These are phyloP conservation scores for Anisodus tanguticus DNA, from an alignment of 257 asterid genomes.

Conservation along the genomic window DNA sequence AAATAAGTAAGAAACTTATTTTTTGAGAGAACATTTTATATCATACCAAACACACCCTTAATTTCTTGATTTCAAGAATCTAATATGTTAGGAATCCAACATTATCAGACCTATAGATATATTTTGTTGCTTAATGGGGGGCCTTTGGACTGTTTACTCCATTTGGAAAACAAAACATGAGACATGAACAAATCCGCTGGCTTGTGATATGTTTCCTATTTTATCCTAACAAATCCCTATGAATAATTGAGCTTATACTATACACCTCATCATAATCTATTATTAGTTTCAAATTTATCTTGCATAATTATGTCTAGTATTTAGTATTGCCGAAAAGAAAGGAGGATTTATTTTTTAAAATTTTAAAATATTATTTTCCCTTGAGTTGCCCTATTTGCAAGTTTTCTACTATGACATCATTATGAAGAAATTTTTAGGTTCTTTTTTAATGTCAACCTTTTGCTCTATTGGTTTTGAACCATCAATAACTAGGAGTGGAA, in stretches of 20 bases:
- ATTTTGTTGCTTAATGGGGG: conserved; percentile 44
- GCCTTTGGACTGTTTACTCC: conserved; percentile 42
- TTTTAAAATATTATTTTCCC: neutral
- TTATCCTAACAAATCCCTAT: too few species aligned
- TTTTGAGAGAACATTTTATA: too few species aligned
- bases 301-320: neutral
- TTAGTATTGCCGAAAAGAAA: neutral
- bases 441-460: conserved; percentile 31
- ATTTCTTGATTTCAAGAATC: conserved; percentile 36
- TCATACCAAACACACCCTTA: neutral
- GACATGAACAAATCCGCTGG: conserved; percentile 27
- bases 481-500: conserved; percentile 45
- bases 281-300: neutral
- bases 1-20: too few species aligned
- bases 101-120: conserved; percentile 34
- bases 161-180: conserved; percentile 40
- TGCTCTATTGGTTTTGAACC: conserved; percentile 43
- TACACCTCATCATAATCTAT: neutral
- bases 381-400: neutral
- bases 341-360: neutral
- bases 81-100: conserved; percentile 47
- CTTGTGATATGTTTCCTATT: conserved; percentile 25
- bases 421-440: conserved; percentile 31
- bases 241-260: conserved; percentile 24
- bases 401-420: conserved; percentile 36